phyloP scores from a whole-genome alignment of 257 asterid species.

The Fraxinus anomala region DNA sequence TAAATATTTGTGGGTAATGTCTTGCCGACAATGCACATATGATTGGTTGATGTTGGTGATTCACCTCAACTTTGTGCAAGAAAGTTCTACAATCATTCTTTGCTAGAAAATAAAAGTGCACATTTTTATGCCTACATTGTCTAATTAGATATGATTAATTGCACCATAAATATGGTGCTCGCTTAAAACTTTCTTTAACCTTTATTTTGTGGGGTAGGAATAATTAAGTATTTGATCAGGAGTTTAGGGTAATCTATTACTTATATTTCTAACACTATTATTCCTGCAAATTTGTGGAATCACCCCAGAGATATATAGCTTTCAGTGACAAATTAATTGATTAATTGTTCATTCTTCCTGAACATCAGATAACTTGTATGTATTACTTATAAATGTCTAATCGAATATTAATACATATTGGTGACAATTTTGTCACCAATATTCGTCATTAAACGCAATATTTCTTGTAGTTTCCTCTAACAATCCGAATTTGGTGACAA shows the following conservation, averaged over 20 bases:
- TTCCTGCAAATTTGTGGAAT: background rate
- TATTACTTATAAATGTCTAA: no score
- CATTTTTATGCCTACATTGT: background rate
- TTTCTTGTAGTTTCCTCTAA: no score
- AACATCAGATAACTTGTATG: no score
- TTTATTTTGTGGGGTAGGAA: background rate
- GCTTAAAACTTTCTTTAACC: background rate
- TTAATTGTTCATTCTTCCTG: no score
- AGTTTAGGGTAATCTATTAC: background rate
- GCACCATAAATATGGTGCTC: background rate
- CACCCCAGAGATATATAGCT: no score
- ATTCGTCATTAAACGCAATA: no score
- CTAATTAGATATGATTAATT: background rate
- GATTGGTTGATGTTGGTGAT: slow-evolving; percentile 21
- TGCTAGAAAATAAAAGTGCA: slow-evolving; percentile 11
- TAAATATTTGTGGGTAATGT: background rate
- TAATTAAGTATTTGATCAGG: background rate
- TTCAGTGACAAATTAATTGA: no score
- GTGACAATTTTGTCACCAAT: no score
- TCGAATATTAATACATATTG: no score
- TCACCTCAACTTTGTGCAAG: background rate
- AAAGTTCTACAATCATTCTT: background rate
- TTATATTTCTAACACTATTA: background rate
- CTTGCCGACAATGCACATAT: slow-evolving; percentile 36
- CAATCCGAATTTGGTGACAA: no score